Evolutionary conservation across 352 stramenopile genomes (phyloP).

Genomic region (Globisporangium rhizosaccharum): DNA sequence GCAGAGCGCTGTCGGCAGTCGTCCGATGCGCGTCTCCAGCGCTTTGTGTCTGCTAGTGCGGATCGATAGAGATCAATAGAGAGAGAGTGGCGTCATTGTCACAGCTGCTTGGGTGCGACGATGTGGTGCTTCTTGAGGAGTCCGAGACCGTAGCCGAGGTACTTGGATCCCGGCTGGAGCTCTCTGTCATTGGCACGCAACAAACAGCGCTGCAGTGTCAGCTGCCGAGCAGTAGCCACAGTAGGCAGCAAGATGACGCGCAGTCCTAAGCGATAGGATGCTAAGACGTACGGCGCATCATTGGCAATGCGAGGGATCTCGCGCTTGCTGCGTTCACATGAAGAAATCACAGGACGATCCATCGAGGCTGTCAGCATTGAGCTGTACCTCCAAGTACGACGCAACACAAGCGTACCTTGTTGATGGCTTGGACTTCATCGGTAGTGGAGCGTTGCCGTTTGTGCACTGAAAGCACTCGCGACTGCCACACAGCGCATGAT

Average conservation of each 20-base stretch:
- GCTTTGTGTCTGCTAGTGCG: conserved; percentile 6
- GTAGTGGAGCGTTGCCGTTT: neutral
- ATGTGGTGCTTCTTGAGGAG: conserved; percentile 77
- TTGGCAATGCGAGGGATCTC: conserved; percentile 8
- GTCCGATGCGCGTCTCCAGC: conserved; percentile 16
- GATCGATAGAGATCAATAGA: neutral
- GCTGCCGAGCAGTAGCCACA: neutral
- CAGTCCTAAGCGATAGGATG: neutral
- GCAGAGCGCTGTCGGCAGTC: conserved; percentile 30
- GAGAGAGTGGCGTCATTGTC: neutral
- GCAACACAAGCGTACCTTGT: neutral
- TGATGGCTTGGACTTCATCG: neutral
- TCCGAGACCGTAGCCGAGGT: conserved; percentile 65
- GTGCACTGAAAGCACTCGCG: conserved; percentile 65
- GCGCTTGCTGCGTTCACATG: neutral
- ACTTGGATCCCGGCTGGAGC: conserved; percentile 53
- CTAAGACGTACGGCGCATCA: conserved; percentile 4
- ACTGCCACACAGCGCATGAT: conserved; percentile 18
- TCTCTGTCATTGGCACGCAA: conserved; percentile 23
- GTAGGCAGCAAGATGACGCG: neutral
- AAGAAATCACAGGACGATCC: neutral
- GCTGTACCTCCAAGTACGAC: neutral
- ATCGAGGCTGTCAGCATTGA: neutral
- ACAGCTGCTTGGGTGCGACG: conserved; percentile 31
- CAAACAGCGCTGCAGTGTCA: neutral